Base-by-base conservation (phyloP, 2,329 filamentous ascomycete genomes). In the Neofusicoccum sp. region DNA sequence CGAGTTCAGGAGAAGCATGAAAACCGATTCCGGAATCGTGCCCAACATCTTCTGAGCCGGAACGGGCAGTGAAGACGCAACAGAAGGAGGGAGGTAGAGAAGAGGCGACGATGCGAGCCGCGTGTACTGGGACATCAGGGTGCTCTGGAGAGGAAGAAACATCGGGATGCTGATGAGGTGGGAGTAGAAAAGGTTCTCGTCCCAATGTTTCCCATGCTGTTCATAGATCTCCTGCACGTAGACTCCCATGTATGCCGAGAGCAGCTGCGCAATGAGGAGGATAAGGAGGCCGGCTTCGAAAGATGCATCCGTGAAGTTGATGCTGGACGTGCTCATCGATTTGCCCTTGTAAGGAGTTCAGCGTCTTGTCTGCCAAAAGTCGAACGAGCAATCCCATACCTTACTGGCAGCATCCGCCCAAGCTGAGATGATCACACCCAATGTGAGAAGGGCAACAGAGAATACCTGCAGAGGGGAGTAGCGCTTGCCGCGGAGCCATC, bases 161-260 rank as follows among this genome's bases (percentile, higher is more conserved):
- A 95, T 80, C 0, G 90, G 89, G 44, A 95, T 78, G 0, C 89
- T 90, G 24, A 93, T 80, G 6, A 91, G 73, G 66, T 89, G 86
- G 24, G 90, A 96, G 79, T 98, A 99, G 78, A 99, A 98, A 11
- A 99, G 82, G 66, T 96, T 96, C 74, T 98, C 95, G 67, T 89
- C 89, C 91, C 95, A 98, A 73, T 95, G 89, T 31, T 90, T 89
- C 5, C 93, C 92, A 74, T 96, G 92, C 61, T 83, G 84, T 62
- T 84, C 84, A 78, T 98, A 99, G 0, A 93, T 91, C 66, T 92
- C 87, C 73, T 99, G 93, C 0, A 93, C 93, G 73, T 96, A 98
- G 31, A 97, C 84, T 4, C 95, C 95, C 89, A 98, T 97, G 70
- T 93, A 89, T 24, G 95, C 92, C 6, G 92, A 96, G 24, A 98